Conservation (phyloP, 306 rosid genomes). For the Prunus padus region DNA sequence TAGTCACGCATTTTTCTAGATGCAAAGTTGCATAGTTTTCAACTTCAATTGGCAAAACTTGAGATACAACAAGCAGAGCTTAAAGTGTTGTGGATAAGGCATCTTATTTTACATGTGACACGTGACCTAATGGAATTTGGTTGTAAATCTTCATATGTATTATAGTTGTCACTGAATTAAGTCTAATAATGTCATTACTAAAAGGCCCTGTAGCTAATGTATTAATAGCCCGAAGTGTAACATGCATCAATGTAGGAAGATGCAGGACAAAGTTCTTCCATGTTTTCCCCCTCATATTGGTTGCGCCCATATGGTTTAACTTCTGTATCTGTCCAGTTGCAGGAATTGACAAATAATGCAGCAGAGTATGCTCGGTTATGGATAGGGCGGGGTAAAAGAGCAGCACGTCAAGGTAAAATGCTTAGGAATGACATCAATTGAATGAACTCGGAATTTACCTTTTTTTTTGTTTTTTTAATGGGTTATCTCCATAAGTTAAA, state of each 20-base stretch:
- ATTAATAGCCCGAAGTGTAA: slow-evolving; percentile 6
- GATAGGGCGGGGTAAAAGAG: slow-evolving; percentile 72
- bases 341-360: slow-evolving; percentile 52
- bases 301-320: slow-evolving; percentile 20
- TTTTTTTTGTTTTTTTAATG: no score
- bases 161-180: no score
- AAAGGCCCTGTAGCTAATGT: slow-evolving; percentile 1
- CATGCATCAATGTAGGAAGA: slow-evolving; percentile 13
- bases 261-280: not conserved
- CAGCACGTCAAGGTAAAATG: slow-evolving; percentile 63
- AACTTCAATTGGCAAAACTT: no score
- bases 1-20: no score
- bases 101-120: no score
- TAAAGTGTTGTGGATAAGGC: no score
- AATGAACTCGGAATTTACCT: not conserved
- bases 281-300: not conserved
- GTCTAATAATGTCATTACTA: no score
- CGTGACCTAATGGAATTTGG: no score
- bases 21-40: no score
- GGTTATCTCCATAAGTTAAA: no score
- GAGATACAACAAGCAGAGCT: no score
- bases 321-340: slow-evolving; percentile 49
- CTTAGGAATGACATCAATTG: not conserved
- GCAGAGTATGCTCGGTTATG: slow-evolving; percentile 69
- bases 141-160: no score